These are phyloP conservation scores for Maudiozyma humilis DNA, from an alignment of 1,139 yeast genomes.

Conservation along the genomic window DNA sequence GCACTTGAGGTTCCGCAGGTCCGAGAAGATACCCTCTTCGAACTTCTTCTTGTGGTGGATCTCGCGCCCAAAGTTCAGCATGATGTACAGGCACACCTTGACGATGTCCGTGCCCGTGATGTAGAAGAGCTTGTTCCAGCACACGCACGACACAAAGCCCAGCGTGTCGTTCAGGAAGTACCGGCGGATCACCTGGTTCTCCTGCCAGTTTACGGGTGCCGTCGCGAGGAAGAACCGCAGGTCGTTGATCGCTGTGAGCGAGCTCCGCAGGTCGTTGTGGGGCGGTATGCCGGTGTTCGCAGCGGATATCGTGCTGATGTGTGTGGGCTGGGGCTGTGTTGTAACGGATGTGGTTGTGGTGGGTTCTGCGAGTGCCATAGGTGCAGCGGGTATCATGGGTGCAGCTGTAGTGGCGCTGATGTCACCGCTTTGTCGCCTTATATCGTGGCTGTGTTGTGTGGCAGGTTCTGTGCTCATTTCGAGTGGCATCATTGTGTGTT, in stretches of 20 bases:
- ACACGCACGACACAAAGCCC: conserved; percentile 83
- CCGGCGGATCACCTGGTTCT: conserved; percentile 75
- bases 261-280: not conserved
- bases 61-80: conserved; percentile 82
- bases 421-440: not conserved
- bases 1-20: conserved; percentile 75
- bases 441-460: not conserved
- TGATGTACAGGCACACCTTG: conserved; percentile 78
- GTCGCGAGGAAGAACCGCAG: conserved; percentile 78
- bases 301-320: not conserved
- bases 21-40: conserved; percentile 94
- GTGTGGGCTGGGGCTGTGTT: too few relatives aligned
- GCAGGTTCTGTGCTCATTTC: not conserved
- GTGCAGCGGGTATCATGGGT: too few relatives aligned
- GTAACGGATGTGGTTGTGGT: not conserved
- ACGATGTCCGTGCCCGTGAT: conserved; percentile 95
- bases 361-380: too few relatives aligned
- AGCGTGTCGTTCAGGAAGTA: conserved; percentile 82
- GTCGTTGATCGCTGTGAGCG: conserved; percentile 56
- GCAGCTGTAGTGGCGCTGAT: too few relatives aligned
- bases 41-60: conserved; percentile 83
- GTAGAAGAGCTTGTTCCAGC: conserved; percentile 83
- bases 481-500: not conserved
- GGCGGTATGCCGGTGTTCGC: not conserved
- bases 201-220: conserved; percentile 93